Conservation (phyloP, 208 protist species). For the Leishmania martiniquensis region DNA sequence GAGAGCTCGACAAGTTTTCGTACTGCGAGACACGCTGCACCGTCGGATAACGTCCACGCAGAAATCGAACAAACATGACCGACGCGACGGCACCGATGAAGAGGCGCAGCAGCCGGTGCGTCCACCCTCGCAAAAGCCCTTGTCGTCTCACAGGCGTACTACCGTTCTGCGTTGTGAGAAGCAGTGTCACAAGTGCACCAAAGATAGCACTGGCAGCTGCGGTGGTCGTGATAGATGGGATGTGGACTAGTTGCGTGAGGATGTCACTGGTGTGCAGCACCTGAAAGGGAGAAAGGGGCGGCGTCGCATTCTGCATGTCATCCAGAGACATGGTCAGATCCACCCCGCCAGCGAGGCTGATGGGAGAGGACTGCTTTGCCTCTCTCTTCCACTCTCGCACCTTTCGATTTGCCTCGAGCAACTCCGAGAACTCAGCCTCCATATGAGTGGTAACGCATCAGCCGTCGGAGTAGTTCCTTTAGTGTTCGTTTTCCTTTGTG, state of each 20-base stretch:
- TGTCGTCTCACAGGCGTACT: not conserved
- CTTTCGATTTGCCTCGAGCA: slow-evolving; percentile 43
- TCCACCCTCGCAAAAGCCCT: not conserved
- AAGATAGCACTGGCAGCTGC: slow-evolving; percentile 37
- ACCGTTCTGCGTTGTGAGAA: slow-evolving; percentile 10
- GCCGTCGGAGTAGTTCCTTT: too few species aligned
- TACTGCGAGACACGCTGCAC: slow-evolving; percentile 35
- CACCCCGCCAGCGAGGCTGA: slow-evolving; percentile 28
- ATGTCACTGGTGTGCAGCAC: slow-evolving; percentile 39
- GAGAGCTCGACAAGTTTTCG: slow-evolving; percentile 46
- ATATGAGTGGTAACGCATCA: not conserved
- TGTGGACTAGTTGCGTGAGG: slow-evolving; percentile 30
- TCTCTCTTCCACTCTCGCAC: slow-evolving; percentile 47
- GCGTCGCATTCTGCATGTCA: slow-evolving; percentile 15
- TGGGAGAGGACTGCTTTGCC: slow-evolving; percentile 26
- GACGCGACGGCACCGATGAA: not conserved
- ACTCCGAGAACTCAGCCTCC: slow-evolving; percentile 13
- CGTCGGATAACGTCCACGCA: slow-evolving; percentile 33
- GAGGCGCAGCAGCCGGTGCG: slow-evolving; percentile 8
- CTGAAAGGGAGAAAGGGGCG: slow-evolving; percentile 24
- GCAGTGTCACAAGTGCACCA: slow-evolving; percentile 30
- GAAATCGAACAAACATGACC: slow-evolving; percentile 31
- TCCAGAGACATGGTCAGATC: slow-evolving; percentile 49
- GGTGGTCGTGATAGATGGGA: slow-evolving; percentile 47
- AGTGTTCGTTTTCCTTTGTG: too few species aligned